Evolutionary conservation across 345 rosid species (phyloP).

Genomic region (Eucalyptus cloeziana): DNA sequence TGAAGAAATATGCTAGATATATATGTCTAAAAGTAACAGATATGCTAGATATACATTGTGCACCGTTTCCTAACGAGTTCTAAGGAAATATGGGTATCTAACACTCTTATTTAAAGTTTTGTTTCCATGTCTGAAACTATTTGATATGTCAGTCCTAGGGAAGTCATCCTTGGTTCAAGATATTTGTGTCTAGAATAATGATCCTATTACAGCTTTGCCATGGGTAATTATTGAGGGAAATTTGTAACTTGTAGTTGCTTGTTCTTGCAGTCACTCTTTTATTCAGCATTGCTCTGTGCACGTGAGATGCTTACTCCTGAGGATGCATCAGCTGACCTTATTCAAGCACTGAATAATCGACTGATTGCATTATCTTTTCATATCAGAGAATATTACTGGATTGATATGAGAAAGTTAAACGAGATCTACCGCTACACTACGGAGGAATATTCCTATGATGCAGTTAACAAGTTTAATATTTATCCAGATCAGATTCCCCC

Average conservation of each 20-base stretch:
- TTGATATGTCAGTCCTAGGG: background rate
- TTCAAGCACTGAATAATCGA: slow-evolving; percentile 70
- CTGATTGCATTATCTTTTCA: slow-evolving; percentile 82
- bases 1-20: background rate
- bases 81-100: background rate
- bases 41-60: background rate
- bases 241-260: background rate
- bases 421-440: slow-evolving; percentile 85
- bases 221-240: background rate
- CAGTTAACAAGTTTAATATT: slow-evolving; percentile 87
- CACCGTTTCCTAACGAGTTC: background rate
- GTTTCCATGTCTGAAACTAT: background rate
- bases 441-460: slow-evolving; percentile 83
- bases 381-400: slow-evolving; percentile 86
- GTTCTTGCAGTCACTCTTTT: slow-evolving; percentile 53
- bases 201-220: background rate
- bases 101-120: background rate
- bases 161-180: background rate
- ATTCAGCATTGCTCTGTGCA: slow-evolving; percentile 74
- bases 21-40: background rate
- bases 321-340: slow-evolving; percentile 76
- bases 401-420: slow-evolving; percentile 63
- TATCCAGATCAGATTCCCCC: slow-evolving; percentile 90
- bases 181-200: background rate
- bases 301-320: slow-evolving; percentile 85